Evolutionary conservation across 148 eudicot genomes (phyloP), one percentile per base, ranked within the genome.

Genomic region (Chenopodium album): DNA sequence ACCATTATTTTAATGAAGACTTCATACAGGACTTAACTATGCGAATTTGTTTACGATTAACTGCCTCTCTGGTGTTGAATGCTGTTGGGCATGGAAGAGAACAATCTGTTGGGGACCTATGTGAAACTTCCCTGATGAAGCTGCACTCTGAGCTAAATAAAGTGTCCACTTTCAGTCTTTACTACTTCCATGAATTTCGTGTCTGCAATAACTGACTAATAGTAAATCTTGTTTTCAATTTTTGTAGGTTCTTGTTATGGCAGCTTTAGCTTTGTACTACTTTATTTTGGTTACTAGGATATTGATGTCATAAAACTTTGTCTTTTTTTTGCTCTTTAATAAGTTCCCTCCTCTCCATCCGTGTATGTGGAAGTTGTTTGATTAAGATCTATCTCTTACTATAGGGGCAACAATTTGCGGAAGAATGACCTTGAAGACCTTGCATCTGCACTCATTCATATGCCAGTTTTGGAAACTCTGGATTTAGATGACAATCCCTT

Each of bases 401-500:
- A 52, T 73, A 95, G 99, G 94, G 89, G 90, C 34, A 89, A 83
- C 84, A 87, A 90, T 85, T 82, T 95, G 85, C 73, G 23, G 50
- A 86, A 80, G 80, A 87, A 84, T 84, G 99, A 95, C 68, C 84
- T 85, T 54, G 88, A 85, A 46, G 84, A 90, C 87, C 99, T 95
- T 79, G 84, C 79, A 75, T 87, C 81, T 82, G 97, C 92, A 59
- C 86, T 93, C 73, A 76, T 77, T 78, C 81, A 89, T 85, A 91
- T 95, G 92, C 97, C 99, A 68, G 86, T 81, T 69, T 81, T 95
- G 86, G 87, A 93, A 82, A 84, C 32, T 80, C 87, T 95, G 71
- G 94, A 95, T 88, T 83, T 95, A 72, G 87, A 94, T 76, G 98
- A 96, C 87, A 96, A 96, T 83, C 87, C 90, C 65, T 85, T 96